Evolutionary conservation across 1,139 yeast species (phyloP).

Genomic region (Kodamaea arcana): DNA sequence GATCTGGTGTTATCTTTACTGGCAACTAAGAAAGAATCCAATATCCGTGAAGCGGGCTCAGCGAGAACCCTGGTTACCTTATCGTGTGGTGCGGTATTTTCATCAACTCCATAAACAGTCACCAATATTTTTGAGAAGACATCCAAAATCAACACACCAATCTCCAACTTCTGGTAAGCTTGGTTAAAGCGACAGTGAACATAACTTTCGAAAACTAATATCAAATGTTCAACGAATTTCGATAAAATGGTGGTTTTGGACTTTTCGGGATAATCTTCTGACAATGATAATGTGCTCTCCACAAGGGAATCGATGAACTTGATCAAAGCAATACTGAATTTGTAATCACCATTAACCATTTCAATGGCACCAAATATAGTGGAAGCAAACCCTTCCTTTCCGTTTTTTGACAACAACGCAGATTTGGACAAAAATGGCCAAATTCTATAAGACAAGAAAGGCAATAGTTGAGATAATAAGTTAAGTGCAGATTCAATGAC

Average conservation of each 20-base stretch:
- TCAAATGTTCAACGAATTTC: conserved; percentile 53
- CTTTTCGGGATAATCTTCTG: conserved; percentile 35
- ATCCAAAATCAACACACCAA: conserved; percentile 56
- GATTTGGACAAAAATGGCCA: conserved; percentile 79
- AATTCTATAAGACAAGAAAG: conserved; percentile 57
- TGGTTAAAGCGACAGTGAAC: conserved; percentile 62
- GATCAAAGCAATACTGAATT: conserved; percentile 58
- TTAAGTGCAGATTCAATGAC: conserved; percentile 47
- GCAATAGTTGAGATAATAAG: conserved; percentile 47
- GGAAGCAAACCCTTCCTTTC: conserved; percentile 65
- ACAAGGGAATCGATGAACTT: conserved; percentile 53
- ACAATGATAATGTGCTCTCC: conserved; percentile 45
- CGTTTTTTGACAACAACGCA: conserved; percentile 58
- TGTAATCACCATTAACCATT: conserved; percentile 62
- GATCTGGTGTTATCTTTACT: conserved; percentile 51
- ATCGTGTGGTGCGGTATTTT: conserved; percentile 21
- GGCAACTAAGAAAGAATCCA: conserved; percentile 54
- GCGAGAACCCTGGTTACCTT: conserved; percentile 51
- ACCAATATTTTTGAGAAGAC: conserved; percentile 54
- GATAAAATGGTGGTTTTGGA: conserved; percentile 53
- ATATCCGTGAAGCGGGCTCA: conserved; percentile 45
- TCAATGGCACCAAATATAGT: conserved; percentile 71
- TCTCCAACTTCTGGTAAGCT: conserved; percentile 54
- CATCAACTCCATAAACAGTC: conserved; percentile 50
- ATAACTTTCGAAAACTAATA: conserved; percentile 72